Conservation (phyloP, 345 rosid species). For the Eucalyptus tenuipes region DNA sequence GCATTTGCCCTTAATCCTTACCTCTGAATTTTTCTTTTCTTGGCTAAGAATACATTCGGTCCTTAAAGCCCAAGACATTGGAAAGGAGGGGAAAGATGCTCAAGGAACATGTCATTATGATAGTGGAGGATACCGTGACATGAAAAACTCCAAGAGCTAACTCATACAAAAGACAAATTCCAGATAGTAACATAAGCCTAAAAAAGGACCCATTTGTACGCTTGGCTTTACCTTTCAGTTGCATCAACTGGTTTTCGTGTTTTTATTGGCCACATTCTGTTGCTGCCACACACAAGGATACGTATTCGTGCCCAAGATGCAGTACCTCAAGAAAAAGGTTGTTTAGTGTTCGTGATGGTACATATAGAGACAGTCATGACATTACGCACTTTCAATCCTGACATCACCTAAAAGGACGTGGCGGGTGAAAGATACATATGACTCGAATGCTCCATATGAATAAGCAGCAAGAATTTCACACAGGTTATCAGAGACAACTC, state of each 20-base stretch:
- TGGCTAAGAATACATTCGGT: background rate
- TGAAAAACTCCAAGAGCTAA: background rate
- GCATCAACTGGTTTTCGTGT: background rate
- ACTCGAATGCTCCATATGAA: background rate
- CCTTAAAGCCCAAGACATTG: background rate
- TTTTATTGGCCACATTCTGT: background rate
- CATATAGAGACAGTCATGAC: background rate
- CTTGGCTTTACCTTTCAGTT: background rate
- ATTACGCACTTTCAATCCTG: fast-evolving
- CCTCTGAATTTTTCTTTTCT: background rate
- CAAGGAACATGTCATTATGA: background rate
- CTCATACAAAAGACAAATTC: background rate
- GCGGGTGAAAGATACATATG: background rate
- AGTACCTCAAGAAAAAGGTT: background rate
- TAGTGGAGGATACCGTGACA: background rate
- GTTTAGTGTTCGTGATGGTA: background rate
- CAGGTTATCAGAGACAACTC: background rate
- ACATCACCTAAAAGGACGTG: background rate
- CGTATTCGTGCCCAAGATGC: fast-evolving
- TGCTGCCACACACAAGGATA: background rate
- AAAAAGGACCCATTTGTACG: background rate
- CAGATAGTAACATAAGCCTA: background rate
- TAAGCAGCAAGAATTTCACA: background rate
- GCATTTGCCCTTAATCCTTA: background rate
- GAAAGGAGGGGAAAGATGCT: background rate